Base-by-base conservation (phyloP, 129 eudicot species). In the Chrysanthemum seticuspe region DNA sequence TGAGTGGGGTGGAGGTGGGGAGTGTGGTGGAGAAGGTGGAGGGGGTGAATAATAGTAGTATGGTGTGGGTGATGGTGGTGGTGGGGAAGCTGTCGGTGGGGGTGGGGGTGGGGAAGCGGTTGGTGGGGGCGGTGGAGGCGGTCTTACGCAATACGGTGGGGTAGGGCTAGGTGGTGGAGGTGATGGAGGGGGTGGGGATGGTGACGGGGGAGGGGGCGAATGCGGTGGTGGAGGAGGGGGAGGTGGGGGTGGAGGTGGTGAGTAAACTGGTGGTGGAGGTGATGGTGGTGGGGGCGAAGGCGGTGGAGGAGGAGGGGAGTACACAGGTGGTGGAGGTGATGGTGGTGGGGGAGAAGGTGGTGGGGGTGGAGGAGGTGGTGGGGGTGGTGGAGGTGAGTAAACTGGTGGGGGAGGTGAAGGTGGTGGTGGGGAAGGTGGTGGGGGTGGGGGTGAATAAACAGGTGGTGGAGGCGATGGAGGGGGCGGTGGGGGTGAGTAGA, bases 21-120 rank as follows among this genome's bases (percentile, higher is more conserved):
- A 75, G 71, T 74, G 76, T 0, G 95, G 91, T 6, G 88, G 87
- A 5, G 90, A 90, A 27, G 96, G 89, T 47, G 90, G 87, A 5
- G 90, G 92, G 36, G 96, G 89, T 47, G 90, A 82, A 67, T 76
- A 73, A 51, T 77, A 80, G 76, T 75, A 68, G 78, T 75, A 77
- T 9, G 74, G 80, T 14, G 13, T 10, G 13, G 87, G 87, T 54
- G 85, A 75, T 0, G 86, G 82, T n/a, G 91, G 63, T 51, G 1
- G 80, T 48, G 65, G 45, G 4, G 65, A 27, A 1, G 1, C 6
- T 0, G 10, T 0, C 0, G 83, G 71, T 0, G 80, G 68, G 0
- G 82, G 68, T 0, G 90, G 60, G 0, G 88, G 88, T 62, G 67
- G 67, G 18, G 19, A 13, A 5, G 85, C 63, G 2, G 27, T 6